Evolutionary conservation across 2,329 filamentous ascomycete genomes (phyloP).

Genomic region (Colletotrichum incanum): DNA sequence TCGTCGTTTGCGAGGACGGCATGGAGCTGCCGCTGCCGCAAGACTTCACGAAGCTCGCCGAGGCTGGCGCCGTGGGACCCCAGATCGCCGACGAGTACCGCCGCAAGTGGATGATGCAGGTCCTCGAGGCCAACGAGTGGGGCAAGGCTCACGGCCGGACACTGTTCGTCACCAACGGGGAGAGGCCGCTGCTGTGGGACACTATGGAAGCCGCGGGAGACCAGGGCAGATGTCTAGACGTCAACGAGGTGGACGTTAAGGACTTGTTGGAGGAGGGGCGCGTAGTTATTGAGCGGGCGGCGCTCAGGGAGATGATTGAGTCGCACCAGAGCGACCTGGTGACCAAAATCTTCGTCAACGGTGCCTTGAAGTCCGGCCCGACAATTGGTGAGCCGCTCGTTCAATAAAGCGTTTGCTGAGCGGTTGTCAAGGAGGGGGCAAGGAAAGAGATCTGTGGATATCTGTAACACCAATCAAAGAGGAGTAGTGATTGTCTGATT

Average conservation of each 20-base stretch:
- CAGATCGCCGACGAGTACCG: conserved; percentile 71
- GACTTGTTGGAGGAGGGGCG: conserved; percentile 89
- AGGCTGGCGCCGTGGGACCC: conserved; percentile 59
- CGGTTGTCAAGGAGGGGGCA: not conserved
- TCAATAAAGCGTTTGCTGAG: not conserved
- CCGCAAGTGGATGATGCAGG: conserved; percentile 74
- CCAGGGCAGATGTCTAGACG: conserved; percentile 78
- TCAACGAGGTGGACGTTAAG: conserved; percentile 94
- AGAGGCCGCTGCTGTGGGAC: conserved; percentile 75
- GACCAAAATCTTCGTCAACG: conserved; percentile 62
- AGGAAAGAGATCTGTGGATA: conserved; percentile 22
- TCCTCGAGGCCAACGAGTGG: conserved; percentile 81
- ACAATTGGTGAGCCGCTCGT: conserved; percentile 52
- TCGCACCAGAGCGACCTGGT: conserved; percentile 79
- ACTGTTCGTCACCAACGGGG: conserved; percentile 79
- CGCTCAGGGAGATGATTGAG: conserved; percentile 82
- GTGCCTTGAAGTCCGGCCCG: conserved; percentile 54
- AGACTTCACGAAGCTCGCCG: conserved; percentile 62
- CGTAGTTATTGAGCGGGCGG: conserved; percentile 87
- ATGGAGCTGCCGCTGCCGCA: conserved; percentile 76
- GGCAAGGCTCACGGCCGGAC: conserved; percentile 78
- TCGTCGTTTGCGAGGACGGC: conserved; percentile 86
- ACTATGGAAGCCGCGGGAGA: conserved; percentile 76
- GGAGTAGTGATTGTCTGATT: conserved; percentile 31
- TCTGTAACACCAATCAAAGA: conserved; percentile 39